phyloP scores from a whole-genome alignment of 2,329 filamentous ascomycete species.

The Mollisia scopiformis region DNA sequence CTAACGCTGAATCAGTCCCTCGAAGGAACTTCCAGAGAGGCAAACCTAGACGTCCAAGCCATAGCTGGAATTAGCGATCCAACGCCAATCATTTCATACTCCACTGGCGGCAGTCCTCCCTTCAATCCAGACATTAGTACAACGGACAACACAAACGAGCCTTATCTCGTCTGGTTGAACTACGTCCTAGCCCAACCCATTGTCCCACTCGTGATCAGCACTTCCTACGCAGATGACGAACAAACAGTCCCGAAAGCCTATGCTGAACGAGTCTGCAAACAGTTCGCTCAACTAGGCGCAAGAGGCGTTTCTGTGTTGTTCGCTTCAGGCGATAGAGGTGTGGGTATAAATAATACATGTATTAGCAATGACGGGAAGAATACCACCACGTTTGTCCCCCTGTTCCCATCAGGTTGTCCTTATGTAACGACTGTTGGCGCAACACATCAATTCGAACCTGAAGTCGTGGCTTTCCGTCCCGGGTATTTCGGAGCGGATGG shows the following conservation, averaged over 20 bases:
- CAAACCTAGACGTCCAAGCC: constrained; percentile 58
- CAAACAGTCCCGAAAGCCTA: constrained; percentile 55
- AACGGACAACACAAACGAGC: constrained; percentile 61
- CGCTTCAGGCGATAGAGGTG: constrained; percentile 54
- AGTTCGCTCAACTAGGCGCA: constrained; percentile 55
- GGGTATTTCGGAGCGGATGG: constrained; percentile 37
- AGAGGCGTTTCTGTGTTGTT: constrained; percentile 56
- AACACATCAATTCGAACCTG: constrained; percentile 24
- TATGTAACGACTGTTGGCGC: constrained; percentile 30
- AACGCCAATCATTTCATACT: constrained; percentile 54
- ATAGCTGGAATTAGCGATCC: constrained; percentile 57
- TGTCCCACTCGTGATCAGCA: constrained; percentile 58
- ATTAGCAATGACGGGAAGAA: constrained; percentile 59
- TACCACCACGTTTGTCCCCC: constrained; percentile 53
- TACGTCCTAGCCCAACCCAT: constrained; percentile 49
- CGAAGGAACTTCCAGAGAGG: constrained; percentile 42
- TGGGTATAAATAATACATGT: constrained; percentile 47
- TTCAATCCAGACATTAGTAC: constrained; percentile 47
- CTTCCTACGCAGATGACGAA: constrained; percentile 64
- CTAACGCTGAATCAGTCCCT: constrained; percentile 16
- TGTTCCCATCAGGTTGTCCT: constrained; percentile 54
- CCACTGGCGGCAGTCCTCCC: constrained; percentile 56
- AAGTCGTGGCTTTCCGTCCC: constrained; percentile 36
- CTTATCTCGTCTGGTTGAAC: constrained; percentile 58
- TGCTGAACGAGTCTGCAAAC: constrained; percentile 53